A percentile compares a stretch with the other conserved stretches of the same genome.
Conservation (phyloP, 257 asterid genomes). For the Solanum neorickii region DNA sequence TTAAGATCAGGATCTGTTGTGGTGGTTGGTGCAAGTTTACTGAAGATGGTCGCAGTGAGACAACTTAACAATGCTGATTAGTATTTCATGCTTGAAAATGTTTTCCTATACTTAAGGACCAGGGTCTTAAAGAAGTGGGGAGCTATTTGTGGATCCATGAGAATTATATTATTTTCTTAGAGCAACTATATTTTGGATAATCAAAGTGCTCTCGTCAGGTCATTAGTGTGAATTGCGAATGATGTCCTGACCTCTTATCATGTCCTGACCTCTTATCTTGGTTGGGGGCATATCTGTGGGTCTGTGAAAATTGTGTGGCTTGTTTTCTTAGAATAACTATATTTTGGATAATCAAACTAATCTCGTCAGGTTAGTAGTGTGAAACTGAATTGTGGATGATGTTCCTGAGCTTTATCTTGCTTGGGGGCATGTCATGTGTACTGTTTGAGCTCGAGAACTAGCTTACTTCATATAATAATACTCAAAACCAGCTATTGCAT, state of each 20-base stretch:
- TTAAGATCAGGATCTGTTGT: background rate
- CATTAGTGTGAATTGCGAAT: background rate
- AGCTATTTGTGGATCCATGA: background rate
- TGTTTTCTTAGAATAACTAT: background rate
- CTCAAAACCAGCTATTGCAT: background rate
- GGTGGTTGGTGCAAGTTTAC: background rate
- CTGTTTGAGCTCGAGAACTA: background rate
- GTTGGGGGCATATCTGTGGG: background rate
- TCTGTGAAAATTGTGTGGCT: background rate
- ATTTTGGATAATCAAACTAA: background rate
- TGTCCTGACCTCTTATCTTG: background rate
- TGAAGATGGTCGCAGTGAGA: background rate
- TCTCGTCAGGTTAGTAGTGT: background rate
- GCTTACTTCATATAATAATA: background rate
- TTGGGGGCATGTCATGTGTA: background rate
- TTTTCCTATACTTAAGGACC: background rate
- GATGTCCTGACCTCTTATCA: background rate
- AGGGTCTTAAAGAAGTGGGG: background rate
- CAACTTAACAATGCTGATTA: background rate
- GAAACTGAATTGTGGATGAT: background rate
- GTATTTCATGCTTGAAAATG: background rate
- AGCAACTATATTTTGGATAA: background rate
- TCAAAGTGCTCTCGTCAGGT: background rate
- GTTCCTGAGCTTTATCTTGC: background rate
- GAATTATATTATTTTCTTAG: background rate